Percentiles rank a stretch among this genome's conserved stretches.
Evolutionary conservation across 306 rosid genomes (phyloP).

Genomic region (Cyamopsis tetragonoloba): DNA sequence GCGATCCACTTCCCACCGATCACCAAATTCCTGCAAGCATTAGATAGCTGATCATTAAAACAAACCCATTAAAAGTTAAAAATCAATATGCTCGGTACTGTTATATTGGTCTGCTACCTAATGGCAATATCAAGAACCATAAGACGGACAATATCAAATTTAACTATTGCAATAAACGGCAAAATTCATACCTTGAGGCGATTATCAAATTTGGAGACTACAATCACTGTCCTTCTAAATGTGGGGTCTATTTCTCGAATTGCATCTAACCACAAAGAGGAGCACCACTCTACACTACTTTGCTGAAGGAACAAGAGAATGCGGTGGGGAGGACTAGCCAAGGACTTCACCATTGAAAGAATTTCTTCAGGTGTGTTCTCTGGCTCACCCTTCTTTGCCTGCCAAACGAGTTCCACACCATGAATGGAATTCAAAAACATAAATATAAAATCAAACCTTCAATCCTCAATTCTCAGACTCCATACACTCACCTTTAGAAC

Average conservation of each 20-base stretch:
- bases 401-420: conserved; percentile 18
- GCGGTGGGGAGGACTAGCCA: conserved; percentile 93
- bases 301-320: conserved; percentile 92
- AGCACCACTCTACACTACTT: conserved; percentile 99
- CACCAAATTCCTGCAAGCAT: conserved; percentile 73
- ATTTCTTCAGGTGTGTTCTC: conserved; percentile 91
- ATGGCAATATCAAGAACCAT: not conserved
- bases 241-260: conserved; percentile 90
- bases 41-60: conserved; percentile 21
- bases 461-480: not conserved
- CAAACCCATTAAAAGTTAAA: conserved; percentile 16
- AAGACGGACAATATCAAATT: not conserved
- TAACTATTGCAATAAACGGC: not conserved
- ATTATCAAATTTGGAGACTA: conserved; percentile 95
- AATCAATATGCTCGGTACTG: not conserved
- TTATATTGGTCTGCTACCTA: not conserved
- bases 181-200: conserved; percentile 73
- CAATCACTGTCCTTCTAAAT: conserved; percentile 70
- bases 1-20: conserved; percentile 97
- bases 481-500: conserved; percentile 74
- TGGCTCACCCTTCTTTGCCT: conserved; percentile 98
- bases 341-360: conserved; percentile 88
- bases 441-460: not conserved
- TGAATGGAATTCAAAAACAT: not conserved
- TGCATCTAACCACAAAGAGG: conserved; percentile 87